Percentiles rank a stretch among this genome's conserved stretches.
Evolutionary conservation across 441 rosid genomes (phyloP).

Genomic region (Viola pubescens): DNA sequence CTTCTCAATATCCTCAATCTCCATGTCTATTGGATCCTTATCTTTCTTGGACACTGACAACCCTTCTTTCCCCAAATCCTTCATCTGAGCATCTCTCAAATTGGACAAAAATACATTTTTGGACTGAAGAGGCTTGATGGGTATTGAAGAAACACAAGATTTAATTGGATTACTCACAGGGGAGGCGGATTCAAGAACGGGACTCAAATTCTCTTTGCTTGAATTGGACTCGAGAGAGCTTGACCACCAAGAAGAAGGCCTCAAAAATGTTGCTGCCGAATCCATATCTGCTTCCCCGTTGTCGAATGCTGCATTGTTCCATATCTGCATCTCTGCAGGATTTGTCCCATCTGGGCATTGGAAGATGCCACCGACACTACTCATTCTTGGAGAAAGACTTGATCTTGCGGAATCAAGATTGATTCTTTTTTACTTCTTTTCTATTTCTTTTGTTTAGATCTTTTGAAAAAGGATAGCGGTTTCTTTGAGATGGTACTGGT

Average conservation of each 20-base stretch:
- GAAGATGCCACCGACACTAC: constrained; percentile 22
- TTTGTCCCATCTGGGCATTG: constrained; percentile 37
- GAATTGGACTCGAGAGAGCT: constrained; percentile 49
- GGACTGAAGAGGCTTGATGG: constrained; percentile 36
- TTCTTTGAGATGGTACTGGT: background rate
- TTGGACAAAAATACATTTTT: constrained; percentile 17
- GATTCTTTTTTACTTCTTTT: background rate
- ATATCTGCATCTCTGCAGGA: constrained; percentile 58
- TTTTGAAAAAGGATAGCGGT: background rate
- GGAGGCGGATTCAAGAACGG: constrained; percentile 27
- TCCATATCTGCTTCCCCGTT: constrained; percentile 43
- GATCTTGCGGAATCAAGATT: background rate
- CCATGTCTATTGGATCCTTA: constrained; percentile 53
- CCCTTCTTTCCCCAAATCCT: constrained; percentile 16
- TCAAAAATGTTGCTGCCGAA: constrained; percentile 23
- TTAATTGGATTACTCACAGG: constrained; percentile 22
- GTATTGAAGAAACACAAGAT: constrained; percentile 19
- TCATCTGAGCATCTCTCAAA: constrained; percentile 19
- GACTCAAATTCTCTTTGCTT: constrained; percentile 59
- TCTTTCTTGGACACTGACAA: constrained; percentile 25
- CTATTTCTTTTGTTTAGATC: background rate
- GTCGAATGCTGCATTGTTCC: constrained; percentile 95
- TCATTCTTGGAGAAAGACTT: constrained; percentile 30
- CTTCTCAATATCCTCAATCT: constrained; percentile 70
- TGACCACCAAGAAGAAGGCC: constrained; percentile 41